These are phyloP conservation scores for Dryadomyces sulphureus DNA, from an alignment of 2,329 filamentous ascomycete species.

Conservation along the genomic window DNA sequence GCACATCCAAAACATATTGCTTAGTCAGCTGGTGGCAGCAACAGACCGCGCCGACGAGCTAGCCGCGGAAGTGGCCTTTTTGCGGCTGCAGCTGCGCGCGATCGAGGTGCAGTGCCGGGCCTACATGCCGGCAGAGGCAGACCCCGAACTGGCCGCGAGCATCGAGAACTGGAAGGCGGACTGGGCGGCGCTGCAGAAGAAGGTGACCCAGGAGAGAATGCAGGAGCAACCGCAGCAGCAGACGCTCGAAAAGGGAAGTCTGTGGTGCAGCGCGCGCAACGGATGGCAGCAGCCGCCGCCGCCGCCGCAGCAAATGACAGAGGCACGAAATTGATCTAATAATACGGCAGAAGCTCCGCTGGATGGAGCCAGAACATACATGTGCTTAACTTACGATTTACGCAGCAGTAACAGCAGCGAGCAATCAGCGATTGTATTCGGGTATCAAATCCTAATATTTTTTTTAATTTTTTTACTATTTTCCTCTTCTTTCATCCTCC, in stretches of 20 bases:
- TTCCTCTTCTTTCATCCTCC: not conserved
- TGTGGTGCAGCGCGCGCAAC: not conserved
- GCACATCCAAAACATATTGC: constrained; percentile 35
- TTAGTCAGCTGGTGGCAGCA: constrained; percentile 10
- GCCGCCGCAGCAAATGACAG: not conserved
- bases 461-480: not conserved
- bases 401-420: not conserved
- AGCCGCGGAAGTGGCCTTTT: constrained; percentile 45
- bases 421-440: not conserved
- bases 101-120: constrained; percentile 42
- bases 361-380: no score
- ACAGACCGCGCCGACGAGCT: constrained; percentile 37
- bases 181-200: constrained; percentile 28
- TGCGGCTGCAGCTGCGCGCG: constrained; percentile 46
- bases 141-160: constrained; percentile 41
- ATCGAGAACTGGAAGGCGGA: constrained; percentile 48
- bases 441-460: not conserved
- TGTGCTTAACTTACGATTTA: not conserved
- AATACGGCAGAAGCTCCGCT: no score
- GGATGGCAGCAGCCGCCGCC: not conserved
- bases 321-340: not conserved
- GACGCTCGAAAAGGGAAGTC: not conserved
- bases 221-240: not conserved
- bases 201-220: constrained; percentile 6
- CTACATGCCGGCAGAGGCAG: constrained; percentile 29